Base-by-base conservation (phyloP, 106 monocot species). In the Chionographis japonica region DNA sequence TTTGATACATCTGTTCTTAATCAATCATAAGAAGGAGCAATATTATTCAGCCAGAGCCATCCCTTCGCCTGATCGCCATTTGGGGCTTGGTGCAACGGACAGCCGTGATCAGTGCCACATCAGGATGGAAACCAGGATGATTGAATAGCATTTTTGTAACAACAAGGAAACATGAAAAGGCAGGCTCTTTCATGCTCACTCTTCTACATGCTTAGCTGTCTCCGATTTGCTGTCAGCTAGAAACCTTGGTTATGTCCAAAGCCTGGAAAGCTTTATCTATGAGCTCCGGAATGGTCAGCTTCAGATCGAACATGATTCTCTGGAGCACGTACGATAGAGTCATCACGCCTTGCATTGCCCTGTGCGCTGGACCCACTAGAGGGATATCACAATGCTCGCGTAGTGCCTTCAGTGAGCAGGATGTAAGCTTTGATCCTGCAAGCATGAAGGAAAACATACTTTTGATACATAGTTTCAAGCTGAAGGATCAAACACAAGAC, bases 341-440 rank as follows among this genome's bases (percentile, higher is more conserved):
- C 4, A 56, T 79, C 3, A 89, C 97, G 69, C 92, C 97, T 56
- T 80, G 80, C 97, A 97, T 92, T 8, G 92, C 97, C 64, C 89
- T 82, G 51, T 97, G 97, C 36, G 86, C 86, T 40, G 70, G 74
- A 53, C 91, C 92, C 6, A 61, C 74, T 52, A 74, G 58, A 61
- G 71, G 74, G 52, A 92, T 82, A 2, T 74, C 50, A 20, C 76
- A 97, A 75, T 74, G 69, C 39, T 77, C 73, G 37, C 82, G 84
- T n/a, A 97, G 61, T 4, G 77, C 75, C 17, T 72, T 40, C 40
- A 95, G 52, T 19, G 72, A 67, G 8, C 35, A 19, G 0, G 80
- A 81, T 17, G 20, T 12, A 11, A 90, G 83, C 54, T 80, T 88
- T 56, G 79, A 77, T 50, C 94, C 94, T 94, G 85, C 75, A 70